Conservation (phyloP, 2,329 filamentous ascomycete species). For the Parastagonospora nodorum region DNA sequence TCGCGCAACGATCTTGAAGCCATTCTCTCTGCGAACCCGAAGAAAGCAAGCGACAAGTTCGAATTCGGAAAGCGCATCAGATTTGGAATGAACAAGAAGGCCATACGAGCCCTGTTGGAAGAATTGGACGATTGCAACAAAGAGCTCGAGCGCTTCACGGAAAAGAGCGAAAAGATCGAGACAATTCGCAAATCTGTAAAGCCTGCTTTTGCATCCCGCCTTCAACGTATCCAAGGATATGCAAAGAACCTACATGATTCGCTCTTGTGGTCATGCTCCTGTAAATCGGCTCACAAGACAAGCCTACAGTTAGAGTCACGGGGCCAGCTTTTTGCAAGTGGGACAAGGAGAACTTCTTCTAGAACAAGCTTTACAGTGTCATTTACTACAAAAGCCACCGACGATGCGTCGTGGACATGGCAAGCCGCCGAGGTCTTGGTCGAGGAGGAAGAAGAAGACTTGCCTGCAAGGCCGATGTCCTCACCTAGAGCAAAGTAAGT, state of each 20-base stretch:
- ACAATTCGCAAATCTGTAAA: constrained; percentile 40
- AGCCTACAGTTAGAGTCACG: constrained; percentile 42
- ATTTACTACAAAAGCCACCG: constrained; percentile 29
- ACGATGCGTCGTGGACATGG: constrained; percentile 29
- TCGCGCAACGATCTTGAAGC: constrained; percentile 44
- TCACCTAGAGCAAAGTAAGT: constrained; percentile 29
- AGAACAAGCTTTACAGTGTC: constrained; percentile 43
- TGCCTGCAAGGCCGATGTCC: constrained; percentile 8
- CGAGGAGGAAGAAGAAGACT: constrained; percentile 36
- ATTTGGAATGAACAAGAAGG: constrained; percentile 46
- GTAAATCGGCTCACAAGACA: constrained; percentile 37
- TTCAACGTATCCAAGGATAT: constrained; percentile 43
- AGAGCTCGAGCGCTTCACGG: constrained; percentile 45
- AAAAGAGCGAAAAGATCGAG: constrained; percentile 45
- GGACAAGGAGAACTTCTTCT: constrained; percentile 12
- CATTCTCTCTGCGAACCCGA: constrained; percentile 39
- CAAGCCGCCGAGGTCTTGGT: constrained; percentile 43
- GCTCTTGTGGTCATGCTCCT: constrained; percentile 43
- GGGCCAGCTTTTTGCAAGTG: constrained; percentile 28
- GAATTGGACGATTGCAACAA: constrained; percentile 47
- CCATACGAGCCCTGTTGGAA: constrained; percentile 41
- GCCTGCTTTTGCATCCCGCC: constrained; percentile 37
- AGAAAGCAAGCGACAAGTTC: constrained; percentile 37
- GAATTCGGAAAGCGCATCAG: constrained; percentile 43
- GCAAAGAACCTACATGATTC: constrained; percentile 39